Base-by-base conservation (phyloP, 208 protist genomes). In the Spongospora subterranea region DNA sequence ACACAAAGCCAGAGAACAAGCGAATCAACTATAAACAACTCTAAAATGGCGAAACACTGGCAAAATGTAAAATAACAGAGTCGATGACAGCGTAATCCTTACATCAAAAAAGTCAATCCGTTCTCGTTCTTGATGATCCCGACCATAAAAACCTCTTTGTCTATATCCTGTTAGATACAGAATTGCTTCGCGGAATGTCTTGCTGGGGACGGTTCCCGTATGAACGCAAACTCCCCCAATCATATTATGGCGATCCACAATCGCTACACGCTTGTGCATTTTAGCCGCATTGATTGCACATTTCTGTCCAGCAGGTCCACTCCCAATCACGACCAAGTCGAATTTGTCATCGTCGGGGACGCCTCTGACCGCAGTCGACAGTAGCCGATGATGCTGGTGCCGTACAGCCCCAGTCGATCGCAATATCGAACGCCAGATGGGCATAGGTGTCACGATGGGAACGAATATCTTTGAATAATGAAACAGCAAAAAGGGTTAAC, bases 151-250 rank as follows among this genome's bases (percentile, higher is more conserved):
- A 35, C 71, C 71, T 35, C 71, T 6, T n/a, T 82, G 71, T 43
- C 71, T 82, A n/a, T 82, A 82, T 82, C 71, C 71, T 17, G 71
- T 82, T 43, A 82, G 71, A 43, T 82, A 82, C 71, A 82, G 71
- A 43, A 82, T 43, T n/a, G 71, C 71, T 43, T 82, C 71, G 11
- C 71, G 71, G n/a, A 82, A 82, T 13, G 71, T 82, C 71, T 82
- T 82, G 71, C 71, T 82, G 17, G 71, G 71, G 71, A 82, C 35
- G 6, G 71, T 82, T 6, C 71, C 71, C n/a, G 6, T 82, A 43
- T 82, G 71, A n/a, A 82, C 71, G 71, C 71, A 82, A n/a, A 82
- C 71, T 6, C 71, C 71, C 17, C 71, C 71, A 6, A 82, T 82
- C 71, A 82, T 82, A 17, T 39, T 13, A n/a, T n/a, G 17, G 35